These are phyloP conservation scores for Laguncularia racemosa DNA, from an alignment of 345 rosid species.

Conservation along the genomic window DNA sequence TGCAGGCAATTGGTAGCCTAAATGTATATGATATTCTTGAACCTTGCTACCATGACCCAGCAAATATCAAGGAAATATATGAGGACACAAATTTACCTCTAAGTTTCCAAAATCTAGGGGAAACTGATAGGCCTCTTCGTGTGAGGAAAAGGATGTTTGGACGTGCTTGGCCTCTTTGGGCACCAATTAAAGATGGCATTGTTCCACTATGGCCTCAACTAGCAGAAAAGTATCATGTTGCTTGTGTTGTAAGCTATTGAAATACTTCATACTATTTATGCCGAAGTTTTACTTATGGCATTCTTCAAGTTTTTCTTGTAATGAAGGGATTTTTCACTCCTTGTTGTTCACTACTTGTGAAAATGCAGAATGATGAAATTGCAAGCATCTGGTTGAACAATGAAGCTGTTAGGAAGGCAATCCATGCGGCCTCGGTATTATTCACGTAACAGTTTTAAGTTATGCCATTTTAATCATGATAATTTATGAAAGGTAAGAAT, in stretches of 20 bases:
- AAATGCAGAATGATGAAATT: constrained; percentile 24
- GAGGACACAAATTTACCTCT: constrained; percentile 1
- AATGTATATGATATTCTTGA: constrained; percentile 44
- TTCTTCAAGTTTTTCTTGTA: constrained; percentile 7
- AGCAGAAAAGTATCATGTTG: constrained; percentile 5
- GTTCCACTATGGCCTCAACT: constrained; percentile 34
- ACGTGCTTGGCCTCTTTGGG: constrained; percentile 42
- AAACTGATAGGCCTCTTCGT: constrained; percentile 18
- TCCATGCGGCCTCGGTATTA: constrained; percentile 25
- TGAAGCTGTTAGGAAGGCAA: constrained; percentile 27
- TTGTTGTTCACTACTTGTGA: not conserved
- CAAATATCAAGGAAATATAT: too few species aligned
- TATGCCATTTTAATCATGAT: not conserved
- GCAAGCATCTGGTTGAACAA: constrained; percentile 34
- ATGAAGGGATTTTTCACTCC: not conserved
- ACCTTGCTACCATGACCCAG: constrained; percentile 36
- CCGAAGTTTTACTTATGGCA: too few species aligned
- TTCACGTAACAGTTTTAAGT: not conserved
- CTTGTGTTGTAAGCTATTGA: constrained; percentile 26
- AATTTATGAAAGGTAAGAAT: not conserved
- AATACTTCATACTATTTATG: not conserved
- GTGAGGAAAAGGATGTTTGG: constrained; percentile 30
- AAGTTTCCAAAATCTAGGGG: constrained; percentile 22
- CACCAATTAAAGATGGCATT: constrained; percentile 21
- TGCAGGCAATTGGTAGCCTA: constrained; percentile 24